Conservation (phyloP, 139 green algal genomes). For the Picochlorum sp. region DNA sequence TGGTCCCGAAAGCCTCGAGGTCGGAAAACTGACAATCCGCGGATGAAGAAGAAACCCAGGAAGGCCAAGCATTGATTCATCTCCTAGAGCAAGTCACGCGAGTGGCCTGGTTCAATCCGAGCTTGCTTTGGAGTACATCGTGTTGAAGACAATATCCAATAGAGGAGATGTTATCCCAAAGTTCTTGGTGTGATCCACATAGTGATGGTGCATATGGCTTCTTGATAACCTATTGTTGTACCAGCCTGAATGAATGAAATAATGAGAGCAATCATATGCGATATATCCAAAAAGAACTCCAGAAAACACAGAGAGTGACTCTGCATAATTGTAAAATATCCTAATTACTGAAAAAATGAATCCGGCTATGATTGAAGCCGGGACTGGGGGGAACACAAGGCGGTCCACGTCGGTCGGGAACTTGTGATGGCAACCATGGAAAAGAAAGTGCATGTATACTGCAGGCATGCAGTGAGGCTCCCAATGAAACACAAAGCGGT, state of each 20-base stretch:
- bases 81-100: neutral
- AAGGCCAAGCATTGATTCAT: slow-evolving; percentile 36
- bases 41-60: slow-evolving; percentile 24
- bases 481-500: slow-evolving; percentile 87
- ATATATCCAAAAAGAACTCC: slow-evolving; percentile 84
- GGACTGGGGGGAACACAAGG: slow-evolving; percentile 87
- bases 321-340: slow-evolving; percentile 12
- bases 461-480: slow-evolving; percentile 15
- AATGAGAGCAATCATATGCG: slow-evolving; percentile 85
- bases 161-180: slow-evolving; percentile 74
- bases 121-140: slow-evolving; percentile 8
- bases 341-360: slow-evolving; percentile 32
- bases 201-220: slow-evolving; percentile 78
- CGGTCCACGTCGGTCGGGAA: slow-evolving; percentile 73
- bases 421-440: slow-evolving; percentile 97
- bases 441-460: slow-evolving; percentile 85
- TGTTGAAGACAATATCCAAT: slow-evolving; percentile 67
- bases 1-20: slow-evolving; percentile 11
- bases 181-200: slow-evolving; percentile 32
- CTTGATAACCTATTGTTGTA: slow-evolving; percentile 35
- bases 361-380: slow-evolving; percentile 38
- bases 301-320: slow-evolving; percentile 40
- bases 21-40: slow-evolving; percentile 26
- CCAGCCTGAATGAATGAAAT: slow-evolving; percentile 52
- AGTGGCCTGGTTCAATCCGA: neutral